Evolutionary conservation across 306 rosid genomes (phyloP).

Genomic region (Purshia tridentata): DNA sequence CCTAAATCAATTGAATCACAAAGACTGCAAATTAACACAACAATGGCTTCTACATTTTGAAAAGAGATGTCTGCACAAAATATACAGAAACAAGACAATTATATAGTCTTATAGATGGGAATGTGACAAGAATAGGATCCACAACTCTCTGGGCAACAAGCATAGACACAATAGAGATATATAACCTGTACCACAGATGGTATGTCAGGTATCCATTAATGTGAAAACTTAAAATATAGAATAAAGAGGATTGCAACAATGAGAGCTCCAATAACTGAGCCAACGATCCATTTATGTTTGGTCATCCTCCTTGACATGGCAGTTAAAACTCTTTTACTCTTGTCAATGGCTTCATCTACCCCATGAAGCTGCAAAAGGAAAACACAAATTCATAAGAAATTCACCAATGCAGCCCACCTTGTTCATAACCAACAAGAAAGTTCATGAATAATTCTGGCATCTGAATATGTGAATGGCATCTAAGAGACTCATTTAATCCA

Average conservation of each 20-base stretch:
- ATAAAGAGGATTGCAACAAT: constrained; percentile 53
- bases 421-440: not conserved
- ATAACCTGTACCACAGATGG: constrained; percentile 16
- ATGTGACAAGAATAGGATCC: constrained; percentile 19
- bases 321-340: constrained; percentile 71
- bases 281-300: constrained; percentile 74
- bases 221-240: constrained; percentile 63
- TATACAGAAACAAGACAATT: constrained; percentile 14
- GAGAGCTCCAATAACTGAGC: constrained; percentile 73
- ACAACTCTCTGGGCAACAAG: constrained; percentile 39
- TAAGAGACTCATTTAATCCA: not conserved
- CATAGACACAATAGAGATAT: constrained; percentile 21
- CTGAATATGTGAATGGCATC: not conserved
- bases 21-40: too few relatives aligned
- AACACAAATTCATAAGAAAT: not conserved
- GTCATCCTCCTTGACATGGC: constrained; percentile 78
- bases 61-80: too few relatives aligned
- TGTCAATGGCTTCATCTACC: constrained; percentile 83
- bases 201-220: constrained; percentile 25
- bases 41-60: too few relatives aligned
- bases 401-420: constrained; percentile 13
- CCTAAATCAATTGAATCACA: too few relatives aligned
- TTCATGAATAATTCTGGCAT: not conserved
- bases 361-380: constrained; percentile 68
- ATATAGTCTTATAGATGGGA: not conserved